Evolutionary conservation across 2,329 filamentous ascomycete species (phyloP), one percentile per base, ranked within the genome.

Genomic region (Cadophora sp.): DNA sequence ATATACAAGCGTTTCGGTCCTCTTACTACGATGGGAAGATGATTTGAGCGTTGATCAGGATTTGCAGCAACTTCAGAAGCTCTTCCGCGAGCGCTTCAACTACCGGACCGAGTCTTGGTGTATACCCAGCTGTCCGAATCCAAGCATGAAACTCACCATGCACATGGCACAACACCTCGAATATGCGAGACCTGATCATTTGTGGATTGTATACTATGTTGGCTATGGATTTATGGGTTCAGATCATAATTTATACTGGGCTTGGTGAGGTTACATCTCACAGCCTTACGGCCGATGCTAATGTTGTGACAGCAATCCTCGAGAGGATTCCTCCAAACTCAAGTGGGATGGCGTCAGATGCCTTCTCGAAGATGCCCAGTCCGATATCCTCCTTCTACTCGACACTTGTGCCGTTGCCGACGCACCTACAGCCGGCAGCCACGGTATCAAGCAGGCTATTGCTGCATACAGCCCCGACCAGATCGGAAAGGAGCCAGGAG

Each of bases 231-330:
- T 84, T 73, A 80, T 86, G 48, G 84, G 84, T n/a, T 73, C 81
- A 12, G 86, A 90, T 76, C 85, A 85, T 73, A 86, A 90, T 77
- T 80, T 90, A 29, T 90, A 89, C 77, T 91, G 88, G 88, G 87
- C 88, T 67, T 87, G 86, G 88, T 91, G 82, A 81, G 87, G 83
- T 69, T 51, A 22, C 61, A 16, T 69, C 68, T 50, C 46, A 62
- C 65, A 76, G 73, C 73, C 72, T 75, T 72, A 72, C 71, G 60
- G 64, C 63, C 61, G 31, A 66, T 68, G 68, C 81, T 85, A 76
- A 85, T 75, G 69, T 71, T 66, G 43, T 55, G 58, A 62, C 76
- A 90, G 88, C 79, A 87, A 87, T 78, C 70, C 83, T 55, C 82
- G 83, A 58, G 84, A 86, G 69, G 85, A 88, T 75, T 83, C 87